Evolutionary conservation across 371 early-diverging fungal species (phyloP).

Genomic region (Syncephalastrum racemosum): DNA sequence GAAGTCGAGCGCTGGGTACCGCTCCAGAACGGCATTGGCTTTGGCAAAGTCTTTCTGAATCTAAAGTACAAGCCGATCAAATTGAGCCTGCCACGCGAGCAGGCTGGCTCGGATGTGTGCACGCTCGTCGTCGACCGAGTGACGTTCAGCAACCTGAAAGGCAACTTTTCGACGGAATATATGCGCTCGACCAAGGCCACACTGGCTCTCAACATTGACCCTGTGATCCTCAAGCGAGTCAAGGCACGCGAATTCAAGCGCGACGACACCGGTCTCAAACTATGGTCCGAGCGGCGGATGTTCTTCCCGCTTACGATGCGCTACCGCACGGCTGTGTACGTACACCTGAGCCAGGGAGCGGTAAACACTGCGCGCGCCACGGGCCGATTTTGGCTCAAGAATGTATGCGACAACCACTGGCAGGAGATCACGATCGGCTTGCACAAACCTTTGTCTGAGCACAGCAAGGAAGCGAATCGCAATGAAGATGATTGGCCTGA

Average conservation of each 20-base stretch:
- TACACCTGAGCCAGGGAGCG: conserved; percentile 23
- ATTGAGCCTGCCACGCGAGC: conserved; percentile 22
- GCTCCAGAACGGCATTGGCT: conserved; percentile 33
- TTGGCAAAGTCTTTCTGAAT: conserved; percentile 25
- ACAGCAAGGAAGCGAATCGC: conserved; percentile 20
- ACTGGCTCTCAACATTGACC: conserved; percentile 28
- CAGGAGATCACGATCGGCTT: conserved; percentile 25
- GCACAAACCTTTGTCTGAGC: conserved; percentile 10
- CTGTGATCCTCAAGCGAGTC: conserved; percentile 23
- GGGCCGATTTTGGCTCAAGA: conserved; percentile 29
- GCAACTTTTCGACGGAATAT: conserved; percentile 12
- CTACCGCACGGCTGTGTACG: conserved; percentile 28
- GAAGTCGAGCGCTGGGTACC: conserved; percentile 32
- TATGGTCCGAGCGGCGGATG: conserved; percentile 20
- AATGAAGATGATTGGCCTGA: conserved; percentile 31
- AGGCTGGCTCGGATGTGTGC: conserved; percentile 30
- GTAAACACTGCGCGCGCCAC: conserved; percentile 12
- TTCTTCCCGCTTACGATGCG: conserved; percentile 38
- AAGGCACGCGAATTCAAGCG: conserved; percentile 8
- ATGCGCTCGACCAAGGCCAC: conserved; percentile 17
- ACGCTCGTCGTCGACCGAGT: conserved; percentile 30
- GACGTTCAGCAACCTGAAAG: conserved; percentile 12
- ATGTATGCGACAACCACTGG: conserved; percentile 24
- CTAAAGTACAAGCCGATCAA: conserved; percentile 36
- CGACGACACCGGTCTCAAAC: background rate